Evolutionary conservation across 176 grass and related monocot genomes (phyloP), one percentile per base, ranked within the genome.

Genomic region (Saccharum officinarum): DNA sequence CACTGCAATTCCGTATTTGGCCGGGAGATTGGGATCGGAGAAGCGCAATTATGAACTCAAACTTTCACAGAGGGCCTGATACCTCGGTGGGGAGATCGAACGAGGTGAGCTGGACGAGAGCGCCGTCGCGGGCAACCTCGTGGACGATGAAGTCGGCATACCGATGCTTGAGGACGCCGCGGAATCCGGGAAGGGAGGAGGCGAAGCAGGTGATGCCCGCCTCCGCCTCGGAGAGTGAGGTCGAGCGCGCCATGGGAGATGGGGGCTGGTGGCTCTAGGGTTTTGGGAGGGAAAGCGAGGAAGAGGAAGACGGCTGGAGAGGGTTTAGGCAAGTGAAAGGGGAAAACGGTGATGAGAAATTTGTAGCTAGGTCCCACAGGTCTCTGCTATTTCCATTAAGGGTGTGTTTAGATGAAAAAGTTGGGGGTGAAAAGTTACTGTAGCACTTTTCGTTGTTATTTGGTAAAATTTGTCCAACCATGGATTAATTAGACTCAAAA

Each of bases 91-190:
- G 97, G 66, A 94, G 91, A 77, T 98, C 91, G 85, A 98, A 91
- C 30, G 97, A 92, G 80, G 88, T 92, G 69, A 98, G 91, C 18
- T 71, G 91, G n/a, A 94, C 83, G 15, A 94, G 34, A 76, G 92
- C 76, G 78, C 88, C 93, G 41, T 91, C 91, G 52, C 82, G 69
- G 71, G 75, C 82, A 16, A 98, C 93, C 86, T 98, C 97, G 60
- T 95, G 88, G 40, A 98, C 97, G 40, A 95, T 95, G 93, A 96
- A 98, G 70, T 98, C 97, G 6, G 97, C 87, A 52, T 92, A 98
- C 78, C 93, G 94, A 10, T 95, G 97, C 89, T 98, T 98, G 80
- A 98, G 80, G 52, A 98, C 90, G 74, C 89, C 97, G 30, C 84
- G 86, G 90, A 98, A 95, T 16, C 93, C 97, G 7, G 90, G 84